Conservation (phyloP, 768 basidiomycete species). For the Amanita exitialis region DNA sequence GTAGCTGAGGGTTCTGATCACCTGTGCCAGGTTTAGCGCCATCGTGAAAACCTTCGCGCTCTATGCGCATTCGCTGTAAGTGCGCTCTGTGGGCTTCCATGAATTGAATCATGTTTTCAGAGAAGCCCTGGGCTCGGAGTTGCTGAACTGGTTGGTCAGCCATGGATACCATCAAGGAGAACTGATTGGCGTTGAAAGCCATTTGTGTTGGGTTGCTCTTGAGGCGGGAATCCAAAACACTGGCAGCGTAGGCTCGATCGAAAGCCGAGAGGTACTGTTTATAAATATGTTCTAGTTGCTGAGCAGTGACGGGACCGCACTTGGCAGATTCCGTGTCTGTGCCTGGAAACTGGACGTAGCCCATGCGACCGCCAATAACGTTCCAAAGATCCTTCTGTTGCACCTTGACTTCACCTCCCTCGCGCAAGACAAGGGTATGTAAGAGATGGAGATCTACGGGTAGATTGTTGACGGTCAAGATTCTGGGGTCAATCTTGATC, state of each 20-base stretch:
- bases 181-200: constrained; percentile 21
- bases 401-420: constrained; percentile 42
- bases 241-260: constrained; percentile 42
- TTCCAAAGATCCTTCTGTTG: constrained; percentile 49
- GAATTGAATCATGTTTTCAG: constrained; percentile 39
- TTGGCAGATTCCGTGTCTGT: constrained; percentile 50
- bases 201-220: constrained; percentile 13
- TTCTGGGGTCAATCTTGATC: constrained; percentile 27
- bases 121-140: constrained; percentile 40
- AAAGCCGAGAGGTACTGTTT: constrained; percentile 46
- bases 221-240: constrained; percentile 24
- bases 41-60: constrained; percentile 16
- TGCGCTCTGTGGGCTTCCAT: constrained; percentile 47
- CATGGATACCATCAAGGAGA: constrained; percentile 37
- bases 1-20: background rate
- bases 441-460: constrained; percentile 50
- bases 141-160: constrained; percentile 36
- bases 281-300: constrained; percentile 51
- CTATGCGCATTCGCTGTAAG: constrained; percentile 29
- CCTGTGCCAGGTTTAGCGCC: background rate
- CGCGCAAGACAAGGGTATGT: constrained; percentile 48
- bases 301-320: constrained; percentile 51
- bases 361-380: constrained; percentile 58
- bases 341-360: constrained; percentile 55
- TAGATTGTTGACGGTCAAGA: constrained; percentile 41